A percentile compares a stretch with the other conserved stretches of the same genome.
These are phyloP conservation scores for Pichia eremophila DNA, from an alignment of 805 yeast genomes.

Conservation along the genomic window DNA sequence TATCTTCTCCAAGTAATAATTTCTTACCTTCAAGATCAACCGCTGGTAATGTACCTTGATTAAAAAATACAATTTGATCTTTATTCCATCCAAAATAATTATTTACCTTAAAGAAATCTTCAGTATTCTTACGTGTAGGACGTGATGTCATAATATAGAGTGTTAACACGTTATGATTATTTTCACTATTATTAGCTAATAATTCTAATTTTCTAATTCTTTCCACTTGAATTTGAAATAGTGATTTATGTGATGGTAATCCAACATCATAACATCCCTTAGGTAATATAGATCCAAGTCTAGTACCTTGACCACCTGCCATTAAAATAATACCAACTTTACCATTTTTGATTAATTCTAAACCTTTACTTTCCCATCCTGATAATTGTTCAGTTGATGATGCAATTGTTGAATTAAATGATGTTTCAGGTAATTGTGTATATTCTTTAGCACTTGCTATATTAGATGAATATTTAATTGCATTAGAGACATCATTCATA, in stretches of 20 bases:
- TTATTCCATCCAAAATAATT: conserved; percentile 60
- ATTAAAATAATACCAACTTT: conserved; percentile 83
- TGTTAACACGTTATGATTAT: conserved; percentile 30
- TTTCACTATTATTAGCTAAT: conserved; percentile 31
- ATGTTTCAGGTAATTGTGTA: conserved; percentile 45
- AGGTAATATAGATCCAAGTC: conserved; percentile 83
- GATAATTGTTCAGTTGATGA: conserved; percentile 23
- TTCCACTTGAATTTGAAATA: conserved; percentile 92
- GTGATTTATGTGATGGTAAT: conserved; percentile 72
- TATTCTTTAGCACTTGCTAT: conserved; percentile 21
- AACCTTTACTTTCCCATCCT: conserved; percentile 38
- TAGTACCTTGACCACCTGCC: conserved; percentile 99
- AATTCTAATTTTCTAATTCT: conserved; percentile 57
- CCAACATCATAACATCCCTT: conserved; percentile 91
- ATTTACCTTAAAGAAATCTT: conserved; percentile 52
- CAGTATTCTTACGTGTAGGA: conserved; percentile 74
- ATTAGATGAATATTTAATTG: conserved; percentile 31
- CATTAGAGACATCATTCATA: conserved; percentile 34
- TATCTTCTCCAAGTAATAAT: conserved; percentile 48
- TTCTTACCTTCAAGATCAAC: conserved; percentile 60
- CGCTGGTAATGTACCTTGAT: conserved; percentile 95
- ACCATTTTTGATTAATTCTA: conserved; percentile 55
- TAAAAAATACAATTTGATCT: conserved; percentile 65
- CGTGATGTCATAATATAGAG: conserved; percentile 96
- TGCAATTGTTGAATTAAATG: conserved; percentile 39